Percentiles rank a stretch among this genome's conserved stretches.
phyloP scores from a whole-genome alignment of 2,329 filamentous ascomycete species.

The Nectriaceae sp. region DNA sequence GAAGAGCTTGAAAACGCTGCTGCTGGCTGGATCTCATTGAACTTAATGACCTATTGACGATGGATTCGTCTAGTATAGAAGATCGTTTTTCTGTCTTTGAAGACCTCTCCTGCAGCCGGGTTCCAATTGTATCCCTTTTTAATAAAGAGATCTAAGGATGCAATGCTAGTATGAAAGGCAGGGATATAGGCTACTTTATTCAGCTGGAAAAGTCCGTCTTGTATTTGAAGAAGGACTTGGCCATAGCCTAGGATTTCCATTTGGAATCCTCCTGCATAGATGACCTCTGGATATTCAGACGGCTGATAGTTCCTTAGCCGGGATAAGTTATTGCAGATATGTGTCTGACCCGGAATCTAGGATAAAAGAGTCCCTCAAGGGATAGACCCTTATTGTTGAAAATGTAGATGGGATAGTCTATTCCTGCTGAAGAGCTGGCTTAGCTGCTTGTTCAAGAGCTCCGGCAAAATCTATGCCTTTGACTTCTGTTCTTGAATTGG shows the following conservation, averaged over 20 bases:
- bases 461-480: not conserved
- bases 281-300: not conserved
- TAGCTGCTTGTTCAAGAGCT: not conserved
- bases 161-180: slow-evolving; percentile 5
- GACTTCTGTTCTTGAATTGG: not conserved
- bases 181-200: slow-evolving; percentile 5
- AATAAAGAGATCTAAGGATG: slow-evolving; percentile 4
- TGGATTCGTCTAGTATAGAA: not conserved
- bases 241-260: slow-evolving; percentile 9
- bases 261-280: not conserved
- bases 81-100: slow-evolving; percentile 1
- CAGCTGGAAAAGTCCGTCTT: slow-evolving; percentile 4
- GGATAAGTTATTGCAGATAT: slow-evolving; percentile 5
- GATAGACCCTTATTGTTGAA: not conserved
- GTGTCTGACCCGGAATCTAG: slow-evolving; percentile 3
- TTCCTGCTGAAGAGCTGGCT: too few species aligned
- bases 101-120: not conserved
- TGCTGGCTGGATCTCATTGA: not conserved
- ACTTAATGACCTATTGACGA: not conserved
- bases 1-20: not conserved
- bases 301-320: not conserved
- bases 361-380: slow-evolving; percentile 4
- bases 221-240: slow-evolving; percentile 1
- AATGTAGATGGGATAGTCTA: not conserved
- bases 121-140: slow-evolving; percentile 7